A percentile compares a stretch with the other conserved stretches of the same genome.
phyloP scores from a whole-genome alignment of 768 basidiomycete species.

The Pulveroboletus sp. region DNA sequence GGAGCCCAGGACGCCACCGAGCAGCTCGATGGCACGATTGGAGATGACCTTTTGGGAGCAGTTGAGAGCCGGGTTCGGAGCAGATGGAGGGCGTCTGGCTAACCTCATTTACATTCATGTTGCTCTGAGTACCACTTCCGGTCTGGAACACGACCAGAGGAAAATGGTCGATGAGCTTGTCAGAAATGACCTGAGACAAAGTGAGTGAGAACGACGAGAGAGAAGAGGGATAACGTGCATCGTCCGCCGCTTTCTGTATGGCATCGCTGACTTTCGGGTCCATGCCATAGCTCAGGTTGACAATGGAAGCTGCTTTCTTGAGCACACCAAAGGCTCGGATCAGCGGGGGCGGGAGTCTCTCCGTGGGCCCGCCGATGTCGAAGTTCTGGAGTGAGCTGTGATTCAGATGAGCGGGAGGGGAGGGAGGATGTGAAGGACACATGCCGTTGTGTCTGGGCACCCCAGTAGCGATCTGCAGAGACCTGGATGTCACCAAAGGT shows the following conservation, averaged over 20 bases:
- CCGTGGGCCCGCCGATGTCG: conserved; percentile 93
- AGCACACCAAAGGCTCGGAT: conserved; percentile 97
- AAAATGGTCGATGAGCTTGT: conserved; percentile 92
- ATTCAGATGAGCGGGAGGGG: conserved; percentile 8
- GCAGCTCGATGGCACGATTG: conserved; percentile 94
- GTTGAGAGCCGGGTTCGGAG: background rate
- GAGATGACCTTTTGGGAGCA: conserved; percentile 72
- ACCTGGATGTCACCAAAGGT: conserved; percentile 96
- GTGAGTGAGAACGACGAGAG: conserved; percentile 1
- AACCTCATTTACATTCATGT: conserved; percentile 99
- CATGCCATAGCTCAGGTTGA: conserved; percentile 87
- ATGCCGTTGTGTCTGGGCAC: conserved; percentile 94
- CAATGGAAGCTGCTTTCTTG: conserved; percentile 92
- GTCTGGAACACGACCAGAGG: conserved; percentile 99
- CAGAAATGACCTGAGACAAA: conserved; percentile 78
- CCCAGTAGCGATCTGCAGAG: conserved; percentile 88
- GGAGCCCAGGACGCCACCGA: conserved; percentile 91
- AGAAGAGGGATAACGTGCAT: conserved; percentile 45
- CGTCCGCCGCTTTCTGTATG: conserved; percentile 91
- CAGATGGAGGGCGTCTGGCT: background rate
- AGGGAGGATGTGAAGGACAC: conserved; percentile 3
- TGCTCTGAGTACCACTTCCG: conserved; percentile 96
- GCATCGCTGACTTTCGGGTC: conserved; percentile 83
- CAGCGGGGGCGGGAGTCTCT: conserved; percentile 89
- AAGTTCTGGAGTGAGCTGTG: conserved; percentile 90